Evolutionary conservation across 768 basidiomycete genomes (phyloP).

Genomic region (Mycena galopus): DNA sequence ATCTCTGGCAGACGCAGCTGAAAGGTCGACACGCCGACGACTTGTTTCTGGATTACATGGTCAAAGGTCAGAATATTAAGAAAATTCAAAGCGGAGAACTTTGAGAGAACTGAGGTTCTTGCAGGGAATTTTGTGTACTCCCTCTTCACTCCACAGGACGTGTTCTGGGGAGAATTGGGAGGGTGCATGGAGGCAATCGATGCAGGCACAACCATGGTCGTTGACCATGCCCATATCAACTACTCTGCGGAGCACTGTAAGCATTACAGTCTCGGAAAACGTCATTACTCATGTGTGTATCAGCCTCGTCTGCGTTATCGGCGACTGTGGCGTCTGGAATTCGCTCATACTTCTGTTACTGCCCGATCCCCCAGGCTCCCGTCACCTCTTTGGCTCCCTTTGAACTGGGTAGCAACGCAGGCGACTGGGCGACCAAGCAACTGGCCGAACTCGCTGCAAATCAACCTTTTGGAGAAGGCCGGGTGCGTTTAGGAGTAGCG

Average conservation of each 20-base stretch:
- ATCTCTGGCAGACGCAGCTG: constrained; percentile 35
- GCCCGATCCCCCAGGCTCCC: not conserved
- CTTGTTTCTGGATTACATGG: constrained; percentile 28
- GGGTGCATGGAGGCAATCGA: constrained; percentile 33
- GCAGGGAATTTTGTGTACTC: constrained; percentile 9
- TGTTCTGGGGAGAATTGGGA: constrained; percentile 33
- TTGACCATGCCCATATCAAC: constrained; percentile 34
- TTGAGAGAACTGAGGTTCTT: too few species aligned
- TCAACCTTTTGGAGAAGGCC: constrained; percentile 33
- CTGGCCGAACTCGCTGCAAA: constrained; percentile 27
- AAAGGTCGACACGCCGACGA: constrained; percentile 30
- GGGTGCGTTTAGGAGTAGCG: constrained; percentile 28
- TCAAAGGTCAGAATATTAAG: constrained; percentile 12
- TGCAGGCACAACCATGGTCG: constrained; percentile 26
- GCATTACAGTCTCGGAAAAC: not conserved
- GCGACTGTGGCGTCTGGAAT: constrained; percentile 31
- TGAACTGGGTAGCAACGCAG: not conserved
- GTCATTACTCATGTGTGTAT: not conserved
- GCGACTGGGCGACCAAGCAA: constrained; percentile 13
- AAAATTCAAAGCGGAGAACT: too few species aligned
- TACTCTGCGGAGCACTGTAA: constrained; percentile 26
- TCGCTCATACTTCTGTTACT: constrained; percentile 32
- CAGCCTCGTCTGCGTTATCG: constrained; percentile 23
- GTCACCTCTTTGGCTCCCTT: constrained; percentile 26
- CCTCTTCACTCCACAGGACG: constrained; percentile 26